Conservation (phyloP, 1,284 basidiomycete genomes). For the Papiliotrema fonsecae region DNA sequence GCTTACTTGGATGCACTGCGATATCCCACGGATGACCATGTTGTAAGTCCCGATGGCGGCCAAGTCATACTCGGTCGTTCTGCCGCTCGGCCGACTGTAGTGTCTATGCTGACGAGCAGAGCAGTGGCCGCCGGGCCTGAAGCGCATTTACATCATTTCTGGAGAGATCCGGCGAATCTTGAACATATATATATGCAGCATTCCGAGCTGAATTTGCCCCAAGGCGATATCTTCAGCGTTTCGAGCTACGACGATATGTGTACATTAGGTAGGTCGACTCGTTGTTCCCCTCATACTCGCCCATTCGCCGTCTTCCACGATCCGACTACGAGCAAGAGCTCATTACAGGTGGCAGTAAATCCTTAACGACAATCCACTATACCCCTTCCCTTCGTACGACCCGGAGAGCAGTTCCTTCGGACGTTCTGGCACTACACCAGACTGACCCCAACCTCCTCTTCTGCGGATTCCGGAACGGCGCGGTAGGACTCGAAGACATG, state of each 20-base stretch:
- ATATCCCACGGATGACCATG: constrained; percentile 27
- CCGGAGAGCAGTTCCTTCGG: constrained; percentile 21
- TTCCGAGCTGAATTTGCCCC: constrained; percentile 22
- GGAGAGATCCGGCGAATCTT: constrained; percentile 16
- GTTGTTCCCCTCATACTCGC: neutral
- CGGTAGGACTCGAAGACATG: constrained; percentile 29
- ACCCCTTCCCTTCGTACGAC: neutral
- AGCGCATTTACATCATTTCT: constrained; percentile 35
- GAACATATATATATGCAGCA: constrained; percentile 20
- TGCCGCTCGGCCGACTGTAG: neutral
- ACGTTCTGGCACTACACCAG: constrained; percentile 33
- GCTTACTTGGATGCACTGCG: constrained; percentile 31
- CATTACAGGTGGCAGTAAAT: neutral
- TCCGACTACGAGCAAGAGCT: neutral
- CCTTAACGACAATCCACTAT: neutral
- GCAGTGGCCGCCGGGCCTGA: constrained; percentile 26
- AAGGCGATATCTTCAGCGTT: constrained; percentile 28
- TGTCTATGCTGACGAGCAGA: constrained; percentile 8
- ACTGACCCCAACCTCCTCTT: constrained; percentile 22
- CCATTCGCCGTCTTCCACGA: too few relatives aligned
- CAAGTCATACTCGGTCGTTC: too few relatives aligned
- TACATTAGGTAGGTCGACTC: constrained; percentile 21
- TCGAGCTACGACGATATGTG: constrained; percentile 32
- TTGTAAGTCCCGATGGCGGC: constrained; percentile 25
- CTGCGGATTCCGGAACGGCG: constrained; percentile 25